phyloP scores from a whole-genome alignment of 208 protist species.

The Sergeia podlipaevii region DNA sequence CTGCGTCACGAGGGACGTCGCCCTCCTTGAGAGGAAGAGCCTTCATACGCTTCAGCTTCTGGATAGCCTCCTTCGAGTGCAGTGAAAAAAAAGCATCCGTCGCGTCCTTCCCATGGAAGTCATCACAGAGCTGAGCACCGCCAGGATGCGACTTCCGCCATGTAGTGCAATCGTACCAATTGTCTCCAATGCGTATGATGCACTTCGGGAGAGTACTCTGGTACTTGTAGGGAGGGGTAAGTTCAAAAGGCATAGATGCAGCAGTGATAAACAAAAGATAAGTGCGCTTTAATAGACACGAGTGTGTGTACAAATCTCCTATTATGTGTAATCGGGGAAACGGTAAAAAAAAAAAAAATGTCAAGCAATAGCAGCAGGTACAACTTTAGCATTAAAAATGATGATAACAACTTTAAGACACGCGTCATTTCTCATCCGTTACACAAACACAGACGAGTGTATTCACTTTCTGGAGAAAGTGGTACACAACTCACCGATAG shows the following conservation, averaged over 20 bases:
- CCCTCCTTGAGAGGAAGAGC: constrained; percentile 57
- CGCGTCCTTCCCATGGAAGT: constrained; percentile 71
- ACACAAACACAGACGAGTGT: no score
- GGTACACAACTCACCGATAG: no score
- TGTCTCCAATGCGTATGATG: constrained; percentile 70
- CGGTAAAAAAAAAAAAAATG: constrained; percentile 7
- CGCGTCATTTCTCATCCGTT: no score
- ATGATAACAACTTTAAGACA: no score
- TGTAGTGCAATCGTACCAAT: constrained; percentile 78
- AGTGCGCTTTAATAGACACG: neutral
- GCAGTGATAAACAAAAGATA: constrained; percentile 7
- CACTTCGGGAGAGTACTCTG: constrained; percentile 65
- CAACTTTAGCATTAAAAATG: no score
- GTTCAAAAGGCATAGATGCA: constrained; percentile 42
- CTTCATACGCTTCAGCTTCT: constrained; percentile 78
- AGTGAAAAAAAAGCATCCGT: constrained; percentile 80
- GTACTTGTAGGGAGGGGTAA: constrained; percentile 52
- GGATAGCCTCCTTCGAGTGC: constrained; percentile 71
- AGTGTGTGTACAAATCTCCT: no score
- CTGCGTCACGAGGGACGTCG: constrained; percentile 44
- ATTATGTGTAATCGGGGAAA: no score
- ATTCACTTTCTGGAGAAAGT: no score
- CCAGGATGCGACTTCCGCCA: constrained; percentile 74
- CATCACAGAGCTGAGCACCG: constrained; percentile 64
- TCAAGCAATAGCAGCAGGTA: no score